Conservation (phyloP, 2,329 filamentous ascomycete species). For the Stagonosporopsis chrysanthemi region DNA sequence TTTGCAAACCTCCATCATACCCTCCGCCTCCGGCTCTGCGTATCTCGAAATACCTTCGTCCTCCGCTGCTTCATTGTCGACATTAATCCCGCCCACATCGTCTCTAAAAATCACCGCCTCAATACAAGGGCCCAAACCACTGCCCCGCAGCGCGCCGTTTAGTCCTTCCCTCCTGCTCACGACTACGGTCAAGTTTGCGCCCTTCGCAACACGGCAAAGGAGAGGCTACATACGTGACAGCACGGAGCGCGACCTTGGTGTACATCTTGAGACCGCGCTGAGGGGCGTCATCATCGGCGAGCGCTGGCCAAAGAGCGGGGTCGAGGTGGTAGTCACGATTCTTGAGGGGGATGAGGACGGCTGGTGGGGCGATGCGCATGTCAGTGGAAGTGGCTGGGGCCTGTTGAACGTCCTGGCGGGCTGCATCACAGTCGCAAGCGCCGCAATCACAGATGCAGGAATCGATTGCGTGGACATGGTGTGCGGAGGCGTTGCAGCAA, state of each 20-base stretch:
- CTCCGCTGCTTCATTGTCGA: slow-evolving; percentile 47
- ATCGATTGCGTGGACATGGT: slow-evolving; percentile 96
- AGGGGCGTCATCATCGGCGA: slow-evolving; percentile 90
- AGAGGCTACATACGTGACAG: slow-evolving; percentile 86
- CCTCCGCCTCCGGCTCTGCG: slow-evolving; percentile 91
- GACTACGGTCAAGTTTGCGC: slow-evolving; percentile 95
- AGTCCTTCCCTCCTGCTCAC: slow-evolving; percentile 90
- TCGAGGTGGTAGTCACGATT: slow-evolving; percentile 93
- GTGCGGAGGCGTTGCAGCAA: slow-evolving; percentile 84
- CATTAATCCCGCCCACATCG: slow-evolving; percentile 63
- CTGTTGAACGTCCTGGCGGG: slow-evolving; percentile 90
- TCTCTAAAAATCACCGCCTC: slow-evolving; percentile 92
- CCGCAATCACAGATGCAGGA: slow-evolving; percentile 90
- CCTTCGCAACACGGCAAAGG: slow-evolving; percentile 84
- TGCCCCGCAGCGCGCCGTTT: slow-evolving; percentile 89
- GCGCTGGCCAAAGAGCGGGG: slow-evolving; percentile 96
- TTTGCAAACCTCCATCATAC: slow-evolving; percentile 88
- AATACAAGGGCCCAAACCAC: slow-evolving; percentile 89
- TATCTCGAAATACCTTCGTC: slow-evolving; percentile 72
- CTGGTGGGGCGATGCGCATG: slow-evolving; percentile 65
- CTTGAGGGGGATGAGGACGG: slow-evolving; percentile 89
- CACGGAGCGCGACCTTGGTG: slow-evolving; percentile 85
- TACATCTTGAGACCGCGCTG: slow-evolving; percentile 89
- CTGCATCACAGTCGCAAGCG: slow-evolving; percentile 92
- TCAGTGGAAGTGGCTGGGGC: slow-evolving; percentile 75